Percentiles rank a stretch among this genome's conserved stretches.
These are phyloP conservation scores for Trichoderma koningii DNA, from an alignment of 2,329 filamentous ascomycete genomes.

Conservation along the genomic window DNA sequence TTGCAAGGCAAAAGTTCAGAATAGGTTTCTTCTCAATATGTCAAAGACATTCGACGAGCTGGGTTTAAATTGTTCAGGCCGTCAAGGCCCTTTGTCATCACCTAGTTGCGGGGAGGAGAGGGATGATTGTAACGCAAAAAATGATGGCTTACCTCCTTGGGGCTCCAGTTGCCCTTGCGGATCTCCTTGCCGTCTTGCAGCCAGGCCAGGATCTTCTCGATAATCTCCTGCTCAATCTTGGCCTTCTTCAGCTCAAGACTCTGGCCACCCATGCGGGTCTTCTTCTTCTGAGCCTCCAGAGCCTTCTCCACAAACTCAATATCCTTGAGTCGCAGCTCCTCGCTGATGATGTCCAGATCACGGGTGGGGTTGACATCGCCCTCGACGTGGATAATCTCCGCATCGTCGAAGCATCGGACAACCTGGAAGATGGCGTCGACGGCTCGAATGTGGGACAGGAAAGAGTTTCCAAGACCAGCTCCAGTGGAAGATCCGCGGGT, in stretches of 20 bases:
- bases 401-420: constrained; percentile 96
- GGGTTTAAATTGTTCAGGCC: constrained; percentile 94
- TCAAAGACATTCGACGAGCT: constrained; percentile 96
- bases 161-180: constrained; percentile 82
- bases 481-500: constrained; percentile 95
- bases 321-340: constrained; percentile 96
- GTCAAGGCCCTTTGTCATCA: constrained; percentile 98
- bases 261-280: constrained; percentile 91
- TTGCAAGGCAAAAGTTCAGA: constrained; percentile 56
- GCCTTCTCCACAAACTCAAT: constrained; percentile 98
- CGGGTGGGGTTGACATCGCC: constrained; percentile 94
- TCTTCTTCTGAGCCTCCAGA: constrained; percentile 87
- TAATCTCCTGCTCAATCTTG: constrained; percentile 88
- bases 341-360: constrained; percentile 94
- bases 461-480: constrained; percentile 94
- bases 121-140: constrained; percentile 26
- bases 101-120: constrained; percentile 44
- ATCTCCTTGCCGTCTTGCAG: constrained; percentile 90
- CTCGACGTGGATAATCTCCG: constrained; percentile 99
- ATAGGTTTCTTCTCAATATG: constrained; percentile 81
- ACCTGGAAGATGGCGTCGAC: constrained; percentile 98
- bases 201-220: constrained; percentile 83
- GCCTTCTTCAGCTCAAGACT: constrained; percentile 97
- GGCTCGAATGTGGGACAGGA: constrained; percentile 97
- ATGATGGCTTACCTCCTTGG: constrained; percentile 82